Conservation (phyloP, 257 asterid genomes). For the Petunia axillaris region DNA sequence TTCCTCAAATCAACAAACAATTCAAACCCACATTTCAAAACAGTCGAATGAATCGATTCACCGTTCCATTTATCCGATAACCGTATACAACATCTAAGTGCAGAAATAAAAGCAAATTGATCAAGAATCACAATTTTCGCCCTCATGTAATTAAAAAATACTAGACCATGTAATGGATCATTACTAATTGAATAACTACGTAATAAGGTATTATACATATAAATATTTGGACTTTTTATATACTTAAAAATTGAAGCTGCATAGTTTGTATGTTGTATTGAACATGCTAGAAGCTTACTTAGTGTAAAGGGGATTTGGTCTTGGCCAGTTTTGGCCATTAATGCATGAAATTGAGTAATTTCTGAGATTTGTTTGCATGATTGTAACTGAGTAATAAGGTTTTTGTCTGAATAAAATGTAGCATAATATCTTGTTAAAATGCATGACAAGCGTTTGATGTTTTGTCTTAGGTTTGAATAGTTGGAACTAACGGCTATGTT, state of each 20-base stretch:
- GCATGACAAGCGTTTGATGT: not conserved
- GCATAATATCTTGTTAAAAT: conserved; percentile 26
- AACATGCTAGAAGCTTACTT: conserved; percentile 68
- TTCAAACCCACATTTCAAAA: conserved; percentile 53
- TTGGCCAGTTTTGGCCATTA: conserved; percentile 61
- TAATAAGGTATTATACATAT: conserved; percentile 59
- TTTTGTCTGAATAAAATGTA: conserved; percentile 37
- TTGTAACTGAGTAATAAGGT: conserved; percentile 50
- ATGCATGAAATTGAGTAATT: conserved; percentile 58
- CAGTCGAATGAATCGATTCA: conserved; percentile 45
- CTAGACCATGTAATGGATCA: conserved; percentile 42
- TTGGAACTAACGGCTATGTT: not conserved
- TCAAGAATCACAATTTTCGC: conserved; percentile 40
- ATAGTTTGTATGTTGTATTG: conserved; percentile 46
- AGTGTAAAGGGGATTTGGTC: conserved; percentile 51
- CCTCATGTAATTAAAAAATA: conserved; percentile 59
- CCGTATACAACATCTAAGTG: conserved; percentile 57
- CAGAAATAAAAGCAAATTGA: conserved; percentile 53
- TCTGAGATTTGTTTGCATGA: conserved; percentile 49
- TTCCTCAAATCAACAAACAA: conserved; percentile 53
- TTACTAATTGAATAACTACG: conserved; percentile 51
- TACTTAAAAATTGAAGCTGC: conserved; percentile 53
- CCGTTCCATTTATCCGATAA: conserved; percentile 42
- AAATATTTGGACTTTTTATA: conserved; percentile 54
- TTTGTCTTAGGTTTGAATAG: not conserved